Percentiles rank a stretch among this genome's conserved stretches.
Evolutionary conservation across 2,329 filamentous ascomycete species (phyloP).

Genomic region (Erysiphe pulchra): DNA sequence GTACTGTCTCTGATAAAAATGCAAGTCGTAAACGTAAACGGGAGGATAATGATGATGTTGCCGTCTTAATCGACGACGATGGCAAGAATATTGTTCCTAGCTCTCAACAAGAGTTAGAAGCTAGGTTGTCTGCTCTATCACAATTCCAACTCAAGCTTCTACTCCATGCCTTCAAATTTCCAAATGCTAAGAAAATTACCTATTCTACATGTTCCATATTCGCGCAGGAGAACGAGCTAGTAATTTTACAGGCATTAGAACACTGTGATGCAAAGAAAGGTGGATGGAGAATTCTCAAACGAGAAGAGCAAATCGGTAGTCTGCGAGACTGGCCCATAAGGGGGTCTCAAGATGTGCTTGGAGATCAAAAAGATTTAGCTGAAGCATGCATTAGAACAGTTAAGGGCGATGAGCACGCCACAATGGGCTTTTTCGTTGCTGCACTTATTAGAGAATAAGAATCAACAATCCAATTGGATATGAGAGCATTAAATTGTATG

Average conservation of each 20-base stretch:
- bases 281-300: conserved; percentile 54
- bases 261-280: conserved; percentile 37
- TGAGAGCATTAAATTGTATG: too few relatives aligned
- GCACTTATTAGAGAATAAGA: conserved; percentile 36
- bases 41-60: conserved; percentile 9
- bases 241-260: conserved; percentile 45
- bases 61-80: conserved; percentile 26
- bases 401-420: conserved; percentile 55
- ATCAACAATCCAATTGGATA: conserved; percentile 1
- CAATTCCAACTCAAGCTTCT: conserved; percentile 63
- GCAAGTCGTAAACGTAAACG: conserved; percentile 10
- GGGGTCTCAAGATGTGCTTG: conserved; percentile 22
- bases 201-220: conserved; percentile 91
- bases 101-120: conserved; percentile 29
- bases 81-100: conserved; percentile 22
- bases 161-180: conserved; percentile 63
- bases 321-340: conserved; percentile 51
- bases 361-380: conserved; percentile 26
- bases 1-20: conserved; percentile 4
- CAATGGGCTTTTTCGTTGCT: conserved; percentile 93
- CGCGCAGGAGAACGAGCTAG: conserved; percentile 65
- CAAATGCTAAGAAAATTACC: conserved; percentile 46
- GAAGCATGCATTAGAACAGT: conserved; percentile 63
- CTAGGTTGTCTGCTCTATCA: conserved; percentile 47
- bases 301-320: conserved; percentile 50